A percentile compares a stretch with the other conserved stretches of the same genome.
phyloP scores from a whole-genome alignment of 768 basidiomycete genomes.

The Kondoa malvinella region DNA sequence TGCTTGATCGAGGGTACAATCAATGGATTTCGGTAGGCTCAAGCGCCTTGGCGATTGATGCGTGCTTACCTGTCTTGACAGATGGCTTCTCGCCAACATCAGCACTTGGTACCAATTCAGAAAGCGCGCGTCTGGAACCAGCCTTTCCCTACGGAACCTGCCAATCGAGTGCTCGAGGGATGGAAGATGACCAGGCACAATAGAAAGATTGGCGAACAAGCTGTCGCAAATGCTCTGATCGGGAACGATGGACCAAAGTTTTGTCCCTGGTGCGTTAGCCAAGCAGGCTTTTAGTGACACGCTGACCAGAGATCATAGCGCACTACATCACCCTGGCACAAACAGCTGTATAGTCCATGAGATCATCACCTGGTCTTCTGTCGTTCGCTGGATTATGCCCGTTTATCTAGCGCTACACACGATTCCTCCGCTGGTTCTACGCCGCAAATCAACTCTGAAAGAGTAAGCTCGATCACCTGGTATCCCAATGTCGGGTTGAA shows the following conservation, averaged over 20 bases:
- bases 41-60: no score
- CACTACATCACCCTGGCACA: background rate
- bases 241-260: constrained; percentile 2
- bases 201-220: background rate
- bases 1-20: background rate
- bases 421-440: constrained; percentile 69
- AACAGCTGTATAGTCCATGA: background rate
- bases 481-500: background rate
- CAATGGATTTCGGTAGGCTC: constrained; percentile 3
- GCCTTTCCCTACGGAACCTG: background rate
- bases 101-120: background rate
- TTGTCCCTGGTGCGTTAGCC: background rate
- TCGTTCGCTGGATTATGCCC: constrained; percentile 44
- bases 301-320: constrained; percentile 6
- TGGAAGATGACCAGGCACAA: background rate
- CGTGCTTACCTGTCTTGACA: background rate
- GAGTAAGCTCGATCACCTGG: constrained; percentile 30
- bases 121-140: background rate
- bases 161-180: background rate
- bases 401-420: constrained; percentile 76
- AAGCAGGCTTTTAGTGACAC: background rate
- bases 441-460: constrained; percentile 46
- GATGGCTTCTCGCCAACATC: background rate
- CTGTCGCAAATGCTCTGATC: background rate
- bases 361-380: constrained; percentile 31